Evolutionary conservation across 2,329 filamentous ascomycete species (phyloP).

Genomic region (Hypoxylon sp.): DNA sequence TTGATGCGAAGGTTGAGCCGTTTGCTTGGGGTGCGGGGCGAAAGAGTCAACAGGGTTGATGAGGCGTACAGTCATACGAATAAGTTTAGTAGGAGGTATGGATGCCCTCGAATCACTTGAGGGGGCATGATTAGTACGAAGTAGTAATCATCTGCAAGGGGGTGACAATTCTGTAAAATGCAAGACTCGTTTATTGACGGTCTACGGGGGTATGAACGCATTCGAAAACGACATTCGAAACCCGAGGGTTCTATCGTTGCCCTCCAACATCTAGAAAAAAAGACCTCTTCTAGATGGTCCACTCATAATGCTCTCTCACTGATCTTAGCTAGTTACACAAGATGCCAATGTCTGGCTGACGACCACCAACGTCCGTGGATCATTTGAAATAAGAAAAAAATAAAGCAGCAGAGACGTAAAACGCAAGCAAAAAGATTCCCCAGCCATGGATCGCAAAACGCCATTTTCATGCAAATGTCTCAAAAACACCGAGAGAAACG

Average conservation of each 20-base stretch:
- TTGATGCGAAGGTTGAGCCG: constrained; percentile 20
- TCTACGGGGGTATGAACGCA: constrained; percentile 35
- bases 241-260: constrained; percentile 16
- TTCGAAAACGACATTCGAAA: constrained; percentile 16
- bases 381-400: constrained; percentile 9
- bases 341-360: constrained; percentile 32
- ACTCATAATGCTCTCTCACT: constrained; percentile 12
- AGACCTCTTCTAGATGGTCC: constrained; percentile 18
- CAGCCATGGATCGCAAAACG: constrained; percentile 41
- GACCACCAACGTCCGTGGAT: constrained; percentile 28
- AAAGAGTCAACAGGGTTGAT: neutral
- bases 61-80: no score
- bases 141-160: no score
- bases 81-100: neutral
- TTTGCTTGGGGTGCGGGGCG: constrained; percentile 23
- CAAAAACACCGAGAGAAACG: constrained; percentile 33
- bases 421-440: constrained; percentile 35
- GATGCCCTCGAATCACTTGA: no score
- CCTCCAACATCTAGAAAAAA: constrained; percentile 19
- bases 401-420: constrained; percentile 37
- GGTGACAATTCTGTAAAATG: no score
- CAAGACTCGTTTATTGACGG: constrained; percentile 29
- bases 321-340: constrained; percentile 36
- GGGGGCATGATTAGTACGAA: no score
- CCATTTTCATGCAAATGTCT: constrained; percentile 43